Percentiles rank a stretch among this genome's conserved stretches.
Conservation (phyloP, 1,284 basidiomycete species). For the Peniophora sp. region DNA sequence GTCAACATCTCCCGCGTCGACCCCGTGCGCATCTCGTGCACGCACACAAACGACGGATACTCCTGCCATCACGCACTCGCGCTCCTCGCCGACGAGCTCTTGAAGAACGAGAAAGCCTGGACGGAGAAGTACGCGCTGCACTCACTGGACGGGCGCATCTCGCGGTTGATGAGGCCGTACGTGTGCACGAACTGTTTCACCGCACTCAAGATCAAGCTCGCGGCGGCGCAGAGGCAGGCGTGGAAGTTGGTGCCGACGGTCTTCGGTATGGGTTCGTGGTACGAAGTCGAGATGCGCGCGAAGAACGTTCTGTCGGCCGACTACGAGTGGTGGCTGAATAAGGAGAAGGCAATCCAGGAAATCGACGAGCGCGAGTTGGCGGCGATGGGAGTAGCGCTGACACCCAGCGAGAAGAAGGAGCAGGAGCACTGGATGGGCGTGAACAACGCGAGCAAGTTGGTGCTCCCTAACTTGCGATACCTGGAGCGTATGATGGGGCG, state of each 20-base stretch:
- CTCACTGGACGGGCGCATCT: neutral
- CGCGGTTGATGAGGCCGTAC: neutral
- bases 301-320: neutral
- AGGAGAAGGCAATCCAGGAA: no score
- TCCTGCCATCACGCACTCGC: neutral
- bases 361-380: no score
- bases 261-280: slow-evolving; percentile 5
- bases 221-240: neutral
- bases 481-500: no score
- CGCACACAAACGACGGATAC: neutral
- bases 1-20: neutral
- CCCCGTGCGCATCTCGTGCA: neutral
- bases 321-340: no score
- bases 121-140: neutral
- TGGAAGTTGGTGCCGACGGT: slow-evolving; percentile 3
- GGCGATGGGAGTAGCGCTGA: no score
- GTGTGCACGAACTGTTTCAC: neutral
- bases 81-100: neutral
- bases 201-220: neutral
- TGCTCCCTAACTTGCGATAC: no score
- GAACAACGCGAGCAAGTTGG: no score
- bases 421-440: no score
- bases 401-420: no score
- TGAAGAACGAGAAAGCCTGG: no score
- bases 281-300: slow-evolving; percentile 3